Conservation (phyloP, 441 rosid genomes). For the Pelargonium fulgidum region DNA sequence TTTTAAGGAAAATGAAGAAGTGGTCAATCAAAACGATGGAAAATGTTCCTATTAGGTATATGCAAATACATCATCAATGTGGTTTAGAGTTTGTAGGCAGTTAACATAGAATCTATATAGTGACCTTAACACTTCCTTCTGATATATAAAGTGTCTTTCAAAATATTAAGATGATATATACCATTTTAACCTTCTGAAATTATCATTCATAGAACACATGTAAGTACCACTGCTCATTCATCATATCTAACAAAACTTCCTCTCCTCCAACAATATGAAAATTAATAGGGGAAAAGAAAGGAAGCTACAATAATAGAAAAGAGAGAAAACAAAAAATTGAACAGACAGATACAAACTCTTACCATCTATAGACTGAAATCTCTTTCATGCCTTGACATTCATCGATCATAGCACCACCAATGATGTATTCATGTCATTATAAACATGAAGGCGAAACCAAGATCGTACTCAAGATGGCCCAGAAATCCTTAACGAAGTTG, state of each 20-base stretch:
- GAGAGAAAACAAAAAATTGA: constrained; percentile 3
- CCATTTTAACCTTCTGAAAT: background rate
- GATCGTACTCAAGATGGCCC: background rate
- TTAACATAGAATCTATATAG: no score
- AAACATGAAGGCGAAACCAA: no score
- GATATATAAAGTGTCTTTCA: background rate
- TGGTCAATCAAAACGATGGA: no score
- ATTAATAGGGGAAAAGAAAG: background rate
- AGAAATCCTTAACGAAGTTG: constrained; percentile 11
- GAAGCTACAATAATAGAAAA: background rate
- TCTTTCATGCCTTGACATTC: no score
- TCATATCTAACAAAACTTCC: constrained; percentile 1
- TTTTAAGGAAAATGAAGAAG: no score
- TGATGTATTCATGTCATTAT: no score
- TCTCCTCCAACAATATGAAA: background rate
- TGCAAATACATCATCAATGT: no score
- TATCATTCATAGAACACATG: background rate
- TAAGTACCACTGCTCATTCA: constrained; percentile 1
- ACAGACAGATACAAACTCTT: background rate
- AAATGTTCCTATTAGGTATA: no score
- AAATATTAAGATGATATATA: background rate
- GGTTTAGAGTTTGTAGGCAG: no score
- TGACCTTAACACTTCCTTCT: no score
- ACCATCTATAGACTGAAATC: background rate
- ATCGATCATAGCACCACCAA: no score